phyloP scores from a whole-genome alignment of 305 asterid genomes.

The Solanum hybrid region DNA sequence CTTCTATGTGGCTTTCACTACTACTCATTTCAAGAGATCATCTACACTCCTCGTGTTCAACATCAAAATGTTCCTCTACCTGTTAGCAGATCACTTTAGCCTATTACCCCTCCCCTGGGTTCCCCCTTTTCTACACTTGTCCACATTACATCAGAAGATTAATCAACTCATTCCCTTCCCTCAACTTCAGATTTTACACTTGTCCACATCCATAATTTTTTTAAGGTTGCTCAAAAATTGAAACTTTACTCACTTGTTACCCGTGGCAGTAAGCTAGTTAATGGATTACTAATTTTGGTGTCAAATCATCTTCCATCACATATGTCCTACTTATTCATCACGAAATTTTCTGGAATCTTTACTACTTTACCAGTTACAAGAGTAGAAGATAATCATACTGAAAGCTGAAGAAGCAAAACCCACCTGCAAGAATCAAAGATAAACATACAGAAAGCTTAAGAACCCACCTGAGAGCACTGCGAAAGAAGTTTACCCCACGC shows the following conservation, averaged over 20 bases:
- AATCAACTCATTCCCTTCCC: background rate
- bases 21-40: background rate
- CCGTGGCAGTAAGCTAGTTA: background rate
- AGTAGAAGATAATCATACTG: background rate
- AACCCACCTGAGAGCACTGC: slow-evolving; percentile 34
- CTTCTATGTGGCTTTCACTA: background rate
- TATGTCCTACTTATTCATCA: background rate
- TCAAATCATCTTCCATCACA: background rate
- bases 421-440: background rate
- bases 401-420: background rate
- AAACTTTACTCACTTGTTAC: background rate
- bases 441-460: background rate
- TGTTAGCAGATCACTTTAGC: background rate
- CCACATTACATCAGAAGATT: background rate
- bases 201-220: background rate
- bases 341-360: background rate
- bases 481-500: slow-evolving; percentile 97
- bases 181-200: background rate
- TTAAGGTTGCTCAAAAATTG: background rate
- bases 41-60: background rate
- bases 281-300: background rate
- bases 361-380: background rate
- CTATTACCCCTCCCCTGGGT: background rate
- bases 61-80: background rate
- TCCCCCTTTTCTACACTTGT: background rate